A percentile compares a stretch with the other conserved stretches of the same genome.
These are phyloP conservation scores for Corchorus olitorius DNA, from an alignment of 345 rosid species.

Conservation along the genomic window DNA sequence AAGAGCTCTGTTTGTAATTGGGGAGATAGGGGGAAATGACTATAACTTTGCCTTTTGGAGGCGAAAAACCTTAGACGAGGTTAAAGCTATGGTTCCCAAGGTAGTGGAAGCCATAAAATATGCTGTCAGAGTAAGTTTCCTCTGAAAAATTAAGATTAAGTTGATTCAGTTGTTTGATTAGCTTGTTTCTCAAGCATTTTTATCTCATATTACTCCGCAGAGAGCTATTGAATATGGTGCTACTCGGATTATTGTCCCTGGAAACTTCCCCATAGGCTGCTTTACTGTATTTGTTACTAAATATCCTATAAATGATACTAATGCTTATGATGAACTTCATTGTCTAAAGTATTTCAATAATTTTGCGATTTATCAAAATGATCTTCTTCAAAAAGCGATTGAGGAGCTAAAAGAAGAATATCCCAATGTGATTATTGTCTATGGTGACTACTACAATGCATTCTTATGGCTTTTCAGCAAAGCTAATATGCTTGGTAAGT, in stretches of 20 bases:
- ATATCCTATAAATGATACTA: neutral
- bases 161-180: too few species aligned
- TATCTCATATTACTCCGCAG: neutral
- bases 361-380: constrained; percentile 21
- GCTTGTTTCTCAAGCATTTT: too few species aligned
- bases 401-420: neutral
- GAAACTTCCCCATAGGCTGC: neutral
- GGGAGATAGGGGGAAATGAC: constrained; percentile 25
- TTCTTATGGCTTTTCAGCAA: too few species aligned
- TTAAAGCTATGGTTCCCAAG: neutral
- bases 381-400: constrained; percentile 27
- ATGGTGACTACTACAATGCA: too few species aligned
- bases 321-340: neutral
- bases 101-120: neutral
- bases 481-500: neutral
- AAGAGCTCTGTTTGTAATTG: constrained; percentile 16
- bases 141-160: neutral
- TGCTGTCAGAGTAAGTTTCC: neutral
- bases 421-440: too few species aligned
- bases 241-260: too few species aligned
- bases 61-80: neutral
- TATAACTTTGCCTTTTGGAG: neutral
- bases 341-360: constrained; percentile 14
- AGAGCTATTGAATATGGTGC: neutral
- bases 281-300: constrained; percentile 11